These are phyloP conservation scores for Peribolospora kevripleyi DNA, from an alignment of 768 basidiomycete genomes.

Conservation along the genomic window DNA sequence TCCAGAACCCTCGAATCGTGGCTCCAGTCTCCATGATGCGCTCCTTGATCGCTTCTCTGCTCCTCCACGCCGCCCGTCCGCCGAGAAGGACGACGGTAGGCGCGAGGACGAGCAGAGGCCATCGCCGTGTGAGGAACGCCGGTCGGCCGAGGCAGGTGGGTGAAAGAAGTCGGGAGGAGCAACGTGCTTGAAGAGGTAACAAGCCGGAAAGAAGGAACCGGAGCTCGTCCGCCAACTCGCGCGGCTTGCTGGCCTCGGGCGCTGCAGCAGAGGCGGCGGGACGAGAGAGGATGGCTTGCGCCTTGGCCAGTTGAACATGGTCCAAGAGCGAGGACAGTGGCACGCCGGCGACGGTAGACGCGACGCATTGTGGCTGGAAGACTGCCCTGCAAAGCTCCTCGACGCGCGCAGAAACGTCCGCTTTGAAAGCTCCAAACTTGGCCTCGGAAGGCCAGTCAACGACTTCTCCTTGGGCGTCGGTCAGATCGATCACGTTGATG, in stretches of 20 bases:
- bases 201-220: conserved; percentile 14
- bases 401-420: neutral
- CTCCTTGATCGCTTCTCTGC: conserved; percentile 33
- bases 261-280: neutral
- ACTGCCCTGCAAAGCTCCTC: conserved; percentile 1
- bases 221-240: conserved; percentile 9
- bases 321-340: neutral
- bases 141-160: conserved; percentile 37
- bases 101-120: conserved; percentile 57
- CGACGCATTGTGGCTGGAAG: conserved; percentile 15
- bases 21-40: conserved; percentile 36
- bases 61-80: conserved; percentile 30
- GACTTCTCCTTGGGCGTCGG: conserved; percentile 1
- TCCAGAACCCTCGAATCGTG: conserved; percentile 46
- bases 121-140: conserved; percentile 38
- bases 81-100: conserved; percentile 41
- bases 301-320: neutral
- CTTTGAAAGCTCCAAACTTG: neutral
- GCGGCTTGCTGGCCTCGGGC: neutral
- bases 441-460: neutral
- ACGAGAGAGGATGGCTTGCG: conserved; percentile 1
- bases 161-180: conserved; percentile 13
- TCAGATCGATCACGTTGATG: conserved; percentile 25
- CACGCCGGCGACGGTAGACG: conserved; percentile 1
- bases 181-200: conserved; percentile 13